Base-by-base conservation (phyloP, 2,329 filamentous ascomycete species). In the Ascochyta clinopodiicola region DNA sequence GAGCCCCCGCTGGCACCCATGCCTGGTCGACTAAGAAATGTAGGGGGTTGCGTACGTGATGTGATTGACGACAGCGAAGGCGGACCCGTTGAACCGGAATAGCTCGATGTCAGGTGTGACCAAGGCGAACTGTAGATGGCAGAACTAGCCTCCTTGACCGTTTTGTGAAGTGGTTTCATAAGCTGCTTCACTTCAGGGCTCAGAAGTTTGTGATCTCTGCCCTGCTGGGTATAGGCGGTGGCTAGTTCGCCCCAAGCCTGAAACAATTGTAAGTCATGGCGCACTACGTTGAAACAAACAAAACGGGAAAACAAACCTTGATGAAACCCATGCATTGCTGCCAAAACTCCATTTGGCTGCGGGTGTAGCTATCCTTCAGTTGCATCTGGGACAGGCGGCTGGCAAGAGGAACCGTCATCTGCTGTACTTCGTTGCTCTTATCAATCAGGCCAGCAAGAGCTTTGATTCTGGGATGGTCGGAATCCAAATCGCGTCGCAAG, bases 101-200 rank as follows among this genome's bases (percentile, higher is more conserved):
- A 67, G 55, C 65, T 74, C n/a, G 72, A 62, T 17, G 76, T 80
- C 38, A 87, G 79, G 64, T 83, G 82, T 29, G 84, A 82, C 84
- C 86, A 87, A 8, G 86, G 85, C 12, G 86, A 88, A 44, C 81
- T 80, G 65, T 86, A 84, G 61, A 96, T 95, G 43, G 89, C 79
- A 50, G 86, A 85, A 56, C 84, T 89, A 12, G 90, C 91, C 69
- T 96, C 91, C 71, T 93, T 92, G 70, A 95, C 88, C 55, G 86
- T 87, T 64, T 87, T 88, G 70, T 97, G 93, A 40, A 96, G 86
- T 2, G 92, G 92, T 56, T 89, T 86, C 63, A 97, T 84, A 49
- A 90, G 84, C 24, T 84, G 78, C 69, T 90, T 87, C 39, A 92
- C 88, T 61, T 96, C 90, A 24, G 83, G 78, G 43, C 82, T 82